Base-by-base conservation (phyloP, 768 basidiomycete genomes). In the Austroboletus eburneus region DNA sequence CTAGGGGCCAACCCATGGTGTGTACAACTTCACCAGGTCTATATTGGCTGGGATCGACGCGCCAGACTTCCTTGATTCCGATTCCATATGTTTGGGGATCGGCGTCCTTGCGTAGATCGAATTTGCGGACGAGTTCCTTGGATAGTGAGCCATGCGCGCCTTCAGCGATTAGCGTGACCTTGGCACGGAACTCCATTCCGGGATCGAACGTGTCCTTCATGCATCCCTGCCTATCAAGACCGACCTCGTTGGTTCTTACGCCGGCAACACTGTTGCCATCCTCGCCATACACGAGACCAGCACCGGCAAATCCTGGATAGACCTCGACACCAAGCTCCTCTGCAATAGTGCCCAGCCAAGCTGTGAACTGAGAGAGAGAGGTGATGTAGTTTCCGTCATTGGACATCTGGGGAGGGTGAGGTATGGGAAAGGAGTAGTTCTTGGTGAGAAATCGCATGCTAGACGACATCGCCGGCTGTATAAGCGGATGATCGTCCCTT, bases 21-120 rank as follows among this genome's bases (percentile, higher is more conserved):
- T 99, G 96, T 6, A 93, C 77, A n/a, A 96, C 83, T 58, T 90
- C 77, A 3, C 76, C 73, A 0, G 91, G 81, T 23, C 76, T 66
- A 63, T 92, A 77, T 55, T 73, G 57, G 41, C 58, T 75, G 46
- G 77, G 54, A 63, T 81, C 81, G 12, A 99, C 84, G 30, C 88
- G 80, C 96, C 96, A 98, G 2, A 98, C 92, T 66, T 99, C 95
- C 73, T 99, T 98, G 42, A 98, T 71, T 3, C 96, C 96, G 46
- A 99, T 81, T 0, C 87, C 96, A 57, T 97, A 98, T 3, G 95
- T 98, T 71, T 98, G 96, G 2, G 87, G 86, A 65, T 95, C 85
- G 2, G 68, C 62, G 17, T 71, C 49, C 58, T 68, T 79, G 52
- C 92, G 71, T 9, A 98, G 72, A 42, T 82, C 71, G 68, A 93